Conservation (phyloP, 2,329 filamentous ascomycete species). For the Stagonosporopsis tanaceti region DNA sequence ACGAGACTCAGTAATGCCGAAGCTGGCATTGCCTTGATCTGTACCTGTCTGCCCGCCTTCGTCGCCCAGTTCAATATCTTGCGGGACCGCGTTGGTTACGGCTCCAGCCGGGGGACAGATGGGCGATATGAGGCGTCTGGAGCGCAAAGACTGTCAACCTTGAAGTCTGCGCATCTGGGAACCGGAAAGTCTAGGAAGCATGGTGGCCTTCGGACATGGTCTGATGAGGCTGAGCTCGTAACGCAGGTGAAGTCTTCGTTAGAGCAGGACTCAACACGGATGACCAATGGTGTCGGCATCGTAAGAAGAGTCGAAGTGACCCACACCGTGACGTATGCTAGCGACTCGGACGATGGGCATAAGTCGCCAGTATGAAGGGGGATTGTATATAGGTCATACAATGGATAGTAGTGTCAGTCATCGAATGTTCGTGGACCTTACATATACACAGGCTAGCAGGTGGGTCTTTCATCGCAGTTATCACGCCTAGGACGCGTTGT, state of each 20-base stretch:
- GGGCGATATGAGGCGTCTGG: conserved; percentile 1
- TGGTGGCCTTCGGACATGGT: conserved; percentile 5
- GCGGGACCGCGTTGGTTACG: conserved; percentile 14
- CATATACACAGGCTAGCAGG: not conserved
- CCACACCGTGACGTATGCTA: conserved; percentile 13
- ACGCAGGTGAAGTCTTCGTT: conserved; percentile 14
- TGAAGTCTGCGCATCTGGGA: conserved; percentile 8
- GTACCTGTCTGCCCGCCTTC: conserved; percentile 23
- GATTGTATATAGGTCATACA: not conserved
- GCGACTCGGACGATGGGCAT: conserved; percentile 9
- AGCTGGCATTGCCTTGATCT: conserved; percentile 24
- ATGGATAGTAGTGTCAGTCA: not conserved
- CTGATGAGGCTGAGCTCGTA: conserved; percentile 19
- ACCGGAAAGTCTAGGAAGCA: conserved; percentile 4
- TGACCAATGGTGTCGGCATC: conserved; percentile 2
- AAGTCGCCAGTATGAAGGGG: conserved; percentile 1
- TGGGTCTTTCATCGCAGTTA: not conserved
- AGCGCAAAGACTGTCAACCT: conserved; percentile 7
- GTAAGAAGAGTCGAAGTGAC: conserved; percentile 16
- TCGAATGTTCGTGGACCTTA: not conserved
- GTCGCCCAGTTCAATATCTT: conserved; percentile 22
- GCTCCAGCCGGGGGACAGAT: conserved; percentile 10
- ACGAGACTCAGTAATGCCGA: conserved; percentile 22
- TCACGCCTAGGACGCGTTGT: not conserved
- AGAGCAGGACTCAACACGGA: not conserved